phyloP scores from a whole-genome alignment of 306 rosid genomes.

The Ormosia emarginata region DNA sequence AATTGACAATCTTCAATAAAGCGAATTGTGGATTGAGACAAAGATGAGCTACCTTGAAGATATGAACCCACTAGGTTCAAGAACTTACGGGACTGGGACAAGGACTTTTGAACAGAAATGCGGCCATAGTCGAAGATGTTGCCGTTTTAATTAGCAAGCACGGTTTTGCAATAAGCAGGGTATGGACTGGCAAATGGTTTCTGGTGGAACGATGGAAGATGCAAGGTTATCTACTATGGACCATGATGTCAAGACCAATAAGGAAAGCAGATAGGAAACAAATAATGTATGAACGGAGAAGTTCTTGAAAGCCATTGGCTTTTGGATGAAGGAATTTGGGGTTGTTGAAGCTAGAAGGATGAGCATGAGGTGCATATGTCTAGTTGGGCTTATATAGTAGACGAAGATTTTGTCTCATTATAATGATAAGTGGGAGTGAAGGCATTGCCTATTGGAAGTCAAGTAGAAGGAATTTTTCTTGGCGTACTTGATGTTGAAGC shows the following conservation, averaged over 20 bases:
- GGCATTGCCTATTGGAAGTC: too few relatives aligned
- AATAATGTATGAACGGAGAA: background rate
- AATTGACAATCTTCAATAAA: background rate
- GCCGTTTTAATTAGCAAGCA: background rate
- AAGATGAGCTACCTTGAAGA: background rate
- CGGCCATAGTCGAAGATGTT: background rate
- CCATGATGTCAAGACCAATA: background rate
- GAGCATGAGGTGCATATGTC: too few relatives aligned
- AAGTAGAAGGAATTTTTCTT: too few relatives aligned
- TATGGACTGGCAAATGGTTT: background rate
- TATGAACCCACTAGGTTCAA: background rate
- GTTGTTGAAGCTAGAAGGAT: too few relatives aligned
- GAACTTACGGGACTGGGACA: background rate
- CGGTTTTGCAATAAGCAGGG: background rate
- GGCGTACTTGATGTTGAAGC: too few relatives aligned
- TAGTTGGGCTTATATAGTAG: too few relatives aligned
- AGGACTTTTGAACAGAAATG: background rate
- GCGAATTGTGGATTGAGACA: background rate
- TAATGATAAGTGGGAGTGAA: too few relatives aligned
- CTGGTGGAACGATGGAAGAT: background rate
- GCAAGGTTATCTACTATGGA: background rate
- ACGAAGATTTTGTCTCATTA: too few relatives aligned
- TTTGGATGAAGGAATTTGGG: too few relatives aligned
- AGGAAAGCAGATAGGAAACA: background rate
- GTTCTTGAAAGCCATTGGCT: background rate